Evolutionary conservation across 495 filamentous ascomycete species (phyloP), one percentile per base, ranked within the genome.

Genomic region (Xylaria palmicola): DNA sequence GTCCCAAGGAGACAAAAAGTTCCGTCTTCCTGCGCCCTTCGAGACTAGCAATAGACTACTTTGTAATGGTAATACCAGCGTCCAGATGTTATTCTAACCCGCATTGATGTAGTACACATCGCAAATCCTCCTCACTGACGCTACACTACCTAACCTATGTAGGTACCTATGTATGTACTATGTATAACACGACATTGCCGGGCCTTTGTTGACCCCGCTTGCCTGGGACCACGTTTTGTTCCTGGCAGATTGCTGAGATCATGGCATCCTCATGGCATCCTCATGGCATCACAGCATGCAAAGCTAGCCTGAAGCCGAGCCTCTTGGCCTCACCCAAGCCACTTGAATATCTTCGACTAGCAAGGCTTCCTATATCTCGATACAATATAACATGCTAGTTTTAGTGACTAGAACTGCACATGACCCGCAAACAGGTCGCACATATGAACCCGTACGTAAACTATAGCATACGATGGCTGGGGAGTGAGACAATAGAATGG

Each of bases 141-240:
- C n/a, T n/a, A n/a, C n/a, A n/a, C n/a, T n/a, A n/a, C n/a, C n/a
- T n/a, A n/a, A n/a, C n/a, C n/a, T n/a, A n/a, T n/a, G n/a, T n/a
- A n/a, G n/a, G 3, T 22, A 17, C 13, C 22, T 8, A 17, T 30
- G 32, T 47, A n/a, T 6, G 4, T 6, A 27, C n/a, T 26, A 6
- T 22, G 8, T 17, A 4, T 20, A 8, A 12, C 24, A 34, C 17
- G 24, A 20, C 9, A 34, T 51, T 29, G 22, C 10, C 26, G 29
- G 6, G 17, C 13, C 22, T 22, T 13, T 41, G 7, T 7, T 6
- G 8, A 20, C 44, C 56, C 56, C 56, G 44, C 44, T 26, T 39
- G 29, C 13, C 55, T 13, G 12, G 17, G 29, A 37, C 55, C 44
- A 59, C 56, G 56, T 59, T 59, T 29, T 37, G 56, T 59, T 13